Conservation (phyloP, 2,329 filamentous ascomycete species). For the Harringtonia lauricola region DNA sequence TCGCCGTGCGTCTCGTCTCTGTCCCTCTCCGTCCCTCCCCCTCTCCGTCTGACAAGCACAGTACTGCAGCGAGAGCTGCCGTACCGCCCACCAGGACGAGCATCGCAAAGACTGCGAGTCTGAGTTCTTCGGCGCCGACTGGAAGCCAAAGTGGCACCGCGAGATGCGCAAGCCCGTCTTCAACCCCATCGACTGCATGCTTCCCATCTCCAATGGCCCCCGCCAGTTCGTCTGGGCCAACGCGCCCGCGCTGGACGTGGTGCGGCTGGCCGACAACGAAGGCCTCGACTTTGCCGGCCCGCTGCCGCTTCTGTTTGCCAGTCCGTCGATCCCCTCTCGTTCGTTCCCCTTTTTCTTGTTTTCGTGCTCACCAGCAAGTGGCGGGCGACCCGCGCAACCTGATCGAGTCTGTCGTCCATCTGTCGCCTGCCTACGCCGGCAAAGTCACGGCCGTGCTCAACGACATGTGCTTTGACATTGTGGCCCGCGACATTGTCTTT, state of each 20-base stretch:
- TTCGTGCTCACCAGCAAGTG: constrained; percentile 16
- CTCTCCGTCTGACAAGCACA: neutral
- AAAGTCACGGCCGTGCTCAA: constrained; percentile 23
- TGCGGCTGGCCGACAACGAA: constrained; percentile 1
- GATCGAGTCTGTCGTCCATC: constrained; percentile 23
- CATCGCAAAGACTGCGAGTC: constrained; percentile 2
- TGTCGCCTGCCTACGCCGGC: constrained; percentile 19
- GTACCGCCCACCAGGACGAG: neutral
- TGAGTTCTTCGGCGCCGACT: neutral
- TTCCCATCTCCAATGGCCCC: too few relatives aligned
- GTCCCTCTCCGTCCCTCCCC: too few relatives aligned
- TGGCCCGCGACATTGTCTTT: constrained; percentile 27
- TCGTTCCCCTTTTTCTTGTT: neutral
- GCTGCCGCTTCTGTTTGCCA: constrained; percentile 1
- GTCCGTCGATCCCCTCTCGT: neutral
- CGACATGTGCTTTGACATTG: constrained; percentile 25
- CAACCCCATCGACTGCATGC: neutral
- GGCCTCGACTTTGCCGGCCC: neutral
- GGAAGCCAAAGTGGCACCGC: neutral
- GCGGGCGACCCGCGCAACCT: constrained; percentile 33
- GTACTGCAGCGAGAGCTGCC: constrained; percentile 1
- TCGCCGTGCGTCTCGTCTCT: neutral
- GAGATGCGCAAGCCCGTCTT: neutral
- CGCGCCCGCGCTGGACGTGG: neutral
- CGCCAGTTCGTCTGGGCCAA: constrained; percentile 1